Conservation (phyloP, 495 filamentous ascomycete genomes). For the Penicillium pulvis region DNA sequence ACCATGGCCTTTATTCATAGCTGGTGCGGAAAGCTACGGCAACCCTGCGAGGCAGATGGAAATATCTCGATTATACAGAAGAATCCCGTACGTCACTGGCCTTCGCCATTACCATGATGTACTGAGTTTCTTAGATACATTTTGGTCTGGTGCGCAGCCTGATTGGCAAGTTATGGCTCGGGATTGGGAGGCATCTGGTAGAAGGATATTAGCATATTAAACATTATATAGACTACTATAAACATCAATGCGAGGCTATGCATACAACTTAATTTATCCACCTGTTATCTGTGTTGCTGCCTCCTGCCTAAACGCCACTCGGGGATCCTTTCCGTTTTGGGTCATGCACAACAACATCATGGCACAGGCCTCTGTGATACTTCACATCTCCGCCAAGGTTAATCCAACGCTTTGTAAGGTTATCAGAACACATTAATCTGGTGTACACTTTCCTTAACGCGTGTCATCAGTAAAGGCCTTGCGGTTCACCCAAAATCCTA, state of each 20-base stretch:
- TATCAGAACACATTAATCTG: too few species aligned
- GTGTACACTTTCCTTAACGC: neutral
- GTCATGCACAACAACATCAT: neutral
- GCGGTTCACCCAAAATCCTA: neutral
- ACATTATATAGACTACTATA: neutral
- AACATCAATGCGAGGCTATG: too few species aligned
- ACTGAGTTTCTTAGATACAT: neutral
- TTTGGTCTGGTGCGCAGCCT: neutral
- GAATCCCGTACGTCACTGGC: neutral
- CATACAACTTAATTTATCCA: too few species aligned
- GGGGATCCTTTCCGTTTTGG: neutral
- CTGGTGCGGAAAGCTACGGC: neutral
- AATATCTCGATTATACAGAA: neutral
- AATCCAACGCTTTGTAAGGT: neutral
- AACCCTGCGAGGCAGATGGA: neutral
- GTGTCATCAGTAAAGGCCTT: neutral
- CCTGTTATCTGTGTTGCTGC: neutral
- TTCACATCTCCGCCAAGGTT: neutral
- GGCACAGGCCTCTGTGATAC: neutral
- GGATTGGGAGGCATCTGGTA: neutral
- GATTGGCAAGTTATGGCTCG: neutral
- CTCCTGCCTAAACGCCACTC: neutral
- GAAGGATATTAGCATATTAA: slow-evolving; percentile 3
- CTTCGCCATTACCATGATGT: neutral
- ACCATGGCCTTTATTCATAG: neutral